Evolutionary conservation across 192 early-diverging fungal genomes (phyloP).

Genomic region (Coemansia sp.): DNA sequence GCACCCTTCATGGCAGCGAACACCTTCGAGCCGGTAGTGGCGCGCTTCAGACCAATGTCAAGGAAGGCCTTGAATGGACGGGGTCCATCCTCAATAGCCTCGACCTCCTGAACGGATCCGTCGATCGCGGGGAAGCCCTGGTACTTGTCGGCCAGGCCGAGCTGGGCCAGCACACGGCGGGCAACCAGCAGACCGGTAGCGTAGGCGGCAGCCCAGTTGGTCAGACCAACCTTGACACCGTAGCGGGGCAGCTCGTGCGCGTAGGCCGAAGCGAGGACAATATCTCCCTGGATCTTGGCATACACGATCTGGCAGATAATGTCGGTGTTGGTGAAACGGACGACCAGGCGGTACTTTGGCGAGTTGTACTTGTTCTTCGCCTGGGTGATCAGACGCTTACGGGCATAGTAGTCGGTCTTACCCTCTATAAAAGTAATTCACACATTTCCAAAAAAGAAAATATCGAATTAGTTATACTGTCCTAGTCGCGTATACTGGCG

Average conservation of each 20-base stretch:
- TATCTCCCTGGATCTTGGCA: slow-evolving; percentile 97
- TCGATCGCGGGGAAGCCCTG: slow-evolving; percentile 91
- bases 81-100: slow-evolving; percentile 88
- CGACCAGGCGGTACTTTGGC: slow-evolving; percentile 99
- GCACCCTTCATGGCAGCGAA: slow-evolving; percentile 99
- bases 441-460: slow-evolving; percentile 4
- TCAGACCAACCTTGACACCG: slow-evolving; percentile 97
- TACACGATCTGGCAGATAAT: slow-evolving; percentile 96
- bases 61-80: slow-evolving; percentile 98
- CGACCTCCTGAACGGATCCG: slow-evolving; percentile 87
- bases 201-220: slow-evolving; percentile 99
- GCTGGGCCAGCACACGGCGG: slow-evolving; percentile 93
- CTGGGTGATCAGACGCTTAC: slow-evolving; percentile 97
- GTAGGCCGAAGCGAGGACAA: slow-evolving; percentile 94
- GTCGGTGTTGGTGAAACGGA: slow-evolving; percentile 99
- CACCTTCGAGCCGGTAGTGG: slow-evolving; percentile 97
- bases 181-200: slow-evolving; percentile 96
- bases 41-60: slow-evolving; percentile 95
- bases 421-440: slow-evolving; percentile 73
- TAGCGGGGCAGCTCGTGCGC: slow-evolving; percentile 95
- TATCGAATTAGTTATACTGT: neutral
- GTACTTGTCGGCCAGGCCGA: slow-evolving; percentile 95
- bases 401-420: slow-evolving; percentile 99
- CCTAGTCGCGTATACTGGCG: neutral
- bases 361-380: slow-evolving; percentile 99